Evolutionary conservation across 441 rosid species (phyloP), one percentile per base, ranked within the genome.

Genomic region (Hura crepitans): DNA sequence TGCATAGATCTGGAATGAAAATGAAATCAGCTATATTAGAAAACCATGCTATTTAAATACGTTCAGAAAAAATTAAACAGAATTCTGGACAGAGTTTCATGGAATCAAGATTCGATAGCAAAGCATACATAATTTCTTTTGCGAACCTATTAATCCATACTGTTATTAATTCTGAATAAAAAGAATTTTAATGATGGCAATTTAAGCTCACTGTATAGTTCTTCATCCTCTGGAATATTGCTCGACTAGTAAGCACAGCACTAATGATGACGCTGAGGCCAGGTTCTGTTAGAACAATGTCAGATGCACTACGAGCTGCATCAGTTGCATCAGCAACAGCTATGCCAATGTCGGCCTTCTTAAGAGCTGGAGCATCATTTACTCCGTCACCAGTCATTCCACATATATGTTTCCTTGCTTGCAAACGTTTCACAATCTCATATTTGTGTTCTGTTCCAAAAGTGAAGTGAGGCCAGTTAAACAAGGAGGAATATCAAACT

Each of bases 341-440:
- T 23, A 90, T 88, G 56, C 94, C 97, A 18, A 90, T 89, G 55
- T 91, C 97, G 0, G 97, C 93, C 77, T 83, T 89, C 77, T 91
- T 91, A 12, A 91, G 81, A 6, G 96, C 93, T 0, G 96, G 97
- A 17, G 97, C 97, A 69, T 91, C 96, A 42, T 91, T 91, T 35
- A 91, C 96, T 68, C 96, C 96, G 43, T 91, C 97, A 67, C 97
- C 92, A 7, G 97, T 91, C 97, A 91, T 91, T 13, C 97, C 97
- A 47, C 89, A 85, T 49, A 86, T 87, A 70, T 91, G 96, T 25
- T 89, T 89, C 78, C 88, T 78, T 20, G 85, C 91, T 80, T 91
- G 97, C 69, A 91, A 73, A 72, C 81, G 84, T 83, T 81, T 89
- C 25, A 91, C 95, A 30, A 91, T 91, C 80, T 91, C 93, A 57